phyloP scores from a whole-genome alignment of 257 asterid species.

The Solanum megistacrolobum region DNA sequence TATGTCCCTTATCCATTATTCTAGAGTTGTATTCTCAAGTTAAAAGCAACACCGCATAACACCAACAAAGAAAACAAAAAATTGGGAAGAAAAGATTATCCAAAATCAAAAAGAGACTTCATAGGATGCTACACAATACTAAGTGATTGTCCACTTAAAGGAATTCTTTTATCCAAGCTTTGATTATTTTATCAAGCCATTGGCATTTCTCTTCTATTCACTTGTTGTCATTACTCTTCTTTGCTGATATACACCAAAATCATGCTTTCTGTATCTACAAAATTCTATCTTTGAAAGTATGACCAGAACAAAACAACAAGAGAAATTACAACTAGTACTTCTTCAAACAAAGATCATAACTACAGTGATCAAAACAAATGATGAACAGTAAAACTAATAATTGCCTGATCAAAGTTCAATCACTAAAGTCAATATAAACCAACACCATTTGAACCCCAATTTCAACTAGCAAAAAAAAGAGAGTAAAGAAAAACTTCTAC shows the following conservation, averaged over 20 bases:
- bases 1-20: not conserved
- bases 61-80: not conserved
- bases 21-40: not conserved
- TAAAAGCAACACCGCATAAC: not conserved
- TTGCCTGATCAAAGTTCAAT: not conserved
- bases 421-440: not conserved
- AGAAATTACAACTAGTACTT: not conserved
- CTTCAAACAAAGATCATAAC: not conserved
- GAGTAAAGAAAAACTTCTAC: not conserved
- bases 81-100: not conserved
- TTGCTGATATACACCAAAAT: not conserved
- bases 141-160: not conserved
- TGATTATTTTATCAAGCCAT: not conserved
- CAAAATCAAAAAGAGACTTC: not conserved
- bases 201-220: not conserved
- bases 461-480: not conserved
- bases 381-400: not conserved
- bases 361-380: not conserved
- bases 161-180: not conserved
- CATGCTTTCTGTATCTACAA: not conserved
- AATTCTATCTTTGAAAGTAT: not conserved
- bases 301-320: not conserved
- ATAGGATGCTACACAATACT: not conserved
- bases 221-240: not conserved
- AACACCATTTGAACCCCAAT: not conserved